A percentile compares a stretch with the other conserved stretches of the same genome.
These are phyloP conservation scores for Tillandsia fasciculata DNA, from an alignment of 176 grass and related monocot species.

Conservation along the genomic window DNA sequence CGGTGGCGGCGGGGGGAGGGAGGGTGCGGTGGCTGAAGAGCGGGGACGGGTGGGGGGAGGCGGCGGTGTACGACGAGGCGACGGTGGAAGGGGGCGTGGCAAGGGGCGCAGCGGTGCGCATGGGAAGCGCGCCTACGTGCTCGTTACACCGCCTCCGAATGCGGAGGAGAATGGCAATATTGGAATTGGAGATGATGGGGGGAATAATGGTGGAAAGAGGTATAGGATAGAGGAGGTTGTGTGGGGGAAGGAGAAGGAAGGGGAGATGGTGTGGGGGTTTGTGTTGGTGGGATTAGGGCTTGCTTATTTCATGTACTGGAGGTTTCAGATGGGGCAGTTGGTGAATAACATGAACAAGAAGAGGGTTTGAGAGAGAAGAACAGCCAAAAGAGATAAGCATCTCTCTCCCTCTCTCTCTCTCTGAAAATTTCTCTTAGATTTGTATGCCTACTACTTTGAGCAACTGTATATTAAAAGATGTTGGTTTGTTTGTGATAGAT, in stretches of 20 bases:
- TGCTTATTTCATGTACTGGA: slow-evolving; percentile 69
- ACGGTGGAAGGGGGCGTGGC: slow-evolving; percentile 15
- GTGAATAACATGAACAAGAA: slow-evolving; percentile 79
- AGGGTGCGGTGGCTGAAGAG: slow-evolving; percentile 35
- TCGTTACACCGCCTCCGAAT: slow-evolving; percentile 23
- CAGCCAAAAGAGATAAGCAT: slow-evolving; percentile 16
- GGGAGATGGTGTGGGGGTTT: slow-evolving; percentile 54
- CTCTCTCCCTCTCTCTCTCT: background rate
- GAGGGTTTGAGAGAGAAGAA: slow-evolving; percentile 7
- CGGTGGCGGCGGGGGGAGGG: slow-evolving; percentile 29
- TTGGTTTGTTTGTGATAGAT: background rate
- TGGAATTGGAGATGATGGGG: background rate
- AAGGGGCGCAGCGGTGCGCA: slow-evolving; percentile 39
- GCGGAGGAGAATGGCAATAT: slow-evolving; percentile 10
- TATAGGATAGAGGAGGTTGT: slow-evolving; percentile 70
- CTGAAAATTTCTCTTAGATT: background rate
- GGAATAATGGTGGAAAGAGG: background rate
- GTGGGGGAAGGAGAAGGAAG: slow-evolving; percentile 55
- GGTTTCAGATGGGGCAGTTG: slow-evolving; percentile 83
- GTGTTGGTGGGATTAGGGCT: slow-evolving; percentile 53
- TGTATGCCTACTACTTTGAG: background rate
- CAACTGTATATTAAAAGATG: background rate
- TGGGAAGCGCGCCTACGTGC: slow-evolving; percentile 46
- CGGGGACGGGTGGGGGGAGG: slow-evolving; percentile 55
- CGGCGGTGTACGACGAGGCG: slow-evolving; percentile 26